phyloP scores from a whole-genome alignment of 768 basidiomycete genomes.

The Panellus pusillus region DNA sequence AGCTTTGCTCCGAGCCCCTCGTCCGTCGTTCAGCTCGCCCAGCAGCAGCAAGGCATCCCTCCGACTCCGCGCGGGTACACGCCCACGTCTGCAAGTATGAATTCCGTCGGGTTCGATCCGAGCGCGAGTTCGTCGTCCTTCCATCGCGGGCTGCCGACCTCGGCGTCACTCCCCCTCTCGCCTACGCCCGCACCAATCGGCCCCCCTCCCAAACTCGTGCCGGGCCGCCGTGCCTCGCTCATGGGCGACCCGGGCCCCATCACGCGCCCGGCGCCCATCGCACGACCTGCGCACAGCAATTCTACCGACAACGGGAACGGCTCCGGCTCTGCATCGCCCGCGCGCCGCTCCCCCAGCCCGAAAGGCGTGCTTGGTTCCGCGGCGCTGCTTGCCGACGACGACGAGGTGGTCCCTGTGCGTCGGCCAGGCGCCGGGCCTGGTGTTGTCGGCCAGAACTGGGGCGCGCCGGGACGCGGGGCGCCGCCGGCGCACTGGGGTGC shows the following conservation, averaged over 20 bases:
- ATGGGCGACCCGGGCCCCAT: conserved; percentile 51
- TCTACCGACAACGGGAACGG: conserved; percentile 35
- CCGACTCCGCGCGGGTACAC: conserved; percentile 54
- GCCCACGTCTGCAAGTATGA: conserved; percentile 54
- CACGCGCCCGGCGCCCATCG: conserved; percentile 68
- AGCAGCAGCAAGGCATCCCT: conserved; percentile 31
- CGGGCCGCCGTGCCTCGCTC: conserved; percentile 48
- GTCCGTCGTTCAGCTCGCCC: conserved; percentile 40
- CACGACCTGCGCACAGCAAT: conserved; percentile 46
- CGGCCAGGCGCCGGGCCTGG: conserved; percentile 44
- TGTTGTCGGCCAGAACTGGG: conserved; percentile 51
- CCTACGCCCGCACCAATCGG: conserved; percentile 53
- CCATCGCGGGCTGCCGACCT: conserved; percentile 38
- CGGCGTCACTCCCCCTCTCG: conserved; percentile 31
- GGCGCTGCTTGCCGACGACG: conserved; percentile 76
- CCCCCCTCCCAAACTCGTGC: conserved; percentile 52
- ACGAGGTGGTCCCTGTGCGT: conserved; percentile 63
- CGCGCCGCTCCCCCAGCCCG: conserved; percentile 48
- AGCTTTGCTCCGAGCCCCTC: conserved; percentile 47
- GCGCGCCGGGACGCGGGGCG: conserved; percentile 41
- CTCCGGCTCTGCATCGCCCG: conserved; percentile 63
- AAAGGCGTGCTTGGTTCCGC: conserved; percentile 77
- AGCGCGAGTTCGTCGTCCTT: conserved; percentile 30
- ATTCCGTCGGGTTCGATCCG: conserved; percentile 51
- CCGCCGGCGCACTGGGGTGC: conserved; percentile 48